Evolutionary conservation across 2,329 filamentous ascomycete genomes (phyloP).

Genomic region (Botrytis cinerea): DNA sequence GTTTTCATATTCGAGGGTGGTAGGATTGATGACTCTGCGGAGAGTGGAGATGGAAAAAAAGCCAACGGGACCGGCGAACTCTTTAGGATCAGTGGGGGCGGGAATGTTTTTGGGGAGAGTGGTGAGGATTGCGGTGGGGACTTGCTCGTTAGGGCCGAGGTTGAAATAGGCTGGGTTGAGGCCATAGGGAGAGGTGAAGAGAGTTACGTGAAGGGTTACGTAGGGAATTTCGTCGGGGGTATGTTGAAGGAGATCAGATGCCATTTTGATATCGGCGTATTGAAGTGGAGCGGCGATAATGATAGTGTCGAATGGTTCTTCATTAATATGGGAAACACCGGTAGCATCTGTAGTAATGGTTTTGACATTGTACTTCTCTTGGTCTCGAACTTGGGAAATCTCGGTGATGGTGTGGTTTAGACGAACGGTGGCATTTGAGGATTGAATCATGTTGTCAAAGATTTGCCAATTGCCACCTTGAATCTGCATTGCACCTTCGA

Average conservation of each 20-base stretch:
- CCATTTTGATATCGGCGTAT: conserved; percentile 67
- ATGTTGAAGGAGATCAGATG: conserved; percentile 66
- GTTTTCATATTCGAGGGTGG: conserved; percentile 54
- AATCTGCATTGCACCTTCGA: conserved; percentile 78
- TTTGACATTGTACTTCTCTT: conserved; percentile 50
- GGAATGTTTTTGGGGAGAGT: conserved; percentile 66
- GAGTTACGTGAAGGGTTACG: conserved; percentile 81
- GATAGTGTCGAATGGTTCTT: conserved; percentile 68
- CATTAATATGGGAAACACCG: conserved; percentile 23
- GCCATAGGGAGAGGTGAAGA: conserved; percentile 77
- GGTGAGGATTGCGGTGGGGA: conserved; percentile 78
- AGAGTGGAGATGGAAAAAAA: conserved; percentile 88
- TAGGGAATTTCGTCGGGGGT: conserved; percentile 81
- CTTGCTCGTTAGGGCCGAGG: conserved; percentile 55
- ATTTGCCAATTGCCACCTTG: conserved; percentile 92
- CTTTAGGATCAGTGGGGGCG: conserved; percentile 45
- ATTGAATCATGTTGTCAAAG: conserved; percentile 76
- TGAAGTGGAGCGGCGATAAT: conserved; percentile 84
- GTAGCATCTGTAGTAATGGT: conserved; percentile 28
- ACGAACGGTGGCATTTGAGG: conserved; percentile 60
- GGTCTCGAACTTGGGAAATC: conserved; percentile 53
- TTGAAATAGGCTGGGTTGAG: conserved; percentile 75
- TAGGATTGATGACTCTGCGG: conserved; percentile 61
- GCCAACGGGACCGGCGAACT: conserved; percentile 68
- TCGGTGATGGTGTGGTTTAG: conserved; percentile 68